A percentile compares a stretch with the other conserved stretches of the same genome.
phyloP scores from a whole-genome alignment of 139 green algal genomes.

The Chlamydomonas incerta region DNA sequence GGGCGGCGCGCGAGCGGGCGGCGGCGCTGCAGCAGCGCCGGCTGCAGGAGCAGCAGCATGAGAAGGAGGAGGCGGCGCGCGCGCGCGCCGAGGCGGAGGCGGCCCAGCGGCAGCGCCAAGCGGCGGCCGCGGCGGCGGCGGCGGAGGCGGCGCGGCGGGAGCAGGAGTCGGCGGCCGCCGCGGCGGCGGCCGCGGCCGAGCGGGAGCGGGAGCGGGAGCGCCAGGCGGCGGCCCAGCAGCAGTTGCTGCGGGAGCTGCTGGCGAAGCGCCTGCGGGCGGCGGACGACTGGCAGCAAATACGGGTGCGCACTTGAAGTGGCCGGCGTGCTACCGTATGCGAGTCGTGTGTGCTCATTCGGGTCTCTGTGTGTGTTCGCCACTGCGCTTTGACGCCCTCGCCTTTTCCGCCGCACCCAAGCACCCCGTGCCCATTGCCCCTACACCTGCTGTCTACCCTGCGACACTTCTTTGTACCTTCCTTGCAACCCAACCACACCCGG shows the following conservation, averaged over 20 bases:
- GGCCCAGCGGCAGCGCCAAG: not conserved
- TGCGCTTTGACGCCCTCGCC: no score
- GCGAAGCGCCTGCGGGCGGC: not conserved
- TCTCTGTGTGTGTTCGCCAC: not conserved
- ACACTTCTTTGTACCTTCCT: no score
- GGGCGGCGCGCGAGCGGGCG: not conserved
- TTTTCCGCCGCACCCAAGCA: no score
- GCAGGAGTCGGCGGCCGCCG: not conserved
- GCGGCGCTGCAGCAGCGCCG: no score
- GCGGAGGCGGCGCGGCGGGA: not conserved
- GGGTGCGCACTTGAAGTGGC: no score
- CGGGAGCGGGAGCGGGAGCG: not conserved
- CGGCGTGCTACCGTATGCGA: no score
- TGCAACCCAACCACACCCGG: no score
- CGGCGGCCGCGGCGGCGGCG: not conserved
- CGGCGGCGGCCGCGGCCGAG: not conserved
- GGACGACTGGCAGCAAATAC: constrained; percentile 18
- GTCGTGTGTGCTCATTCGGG: no score
- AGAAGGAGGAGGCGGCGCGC: not conserved
- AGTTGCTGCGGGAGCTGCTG: constrained; percentile 1
- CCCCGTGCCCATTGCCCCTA: no score
- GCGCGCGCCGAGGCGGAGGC: not conserved
- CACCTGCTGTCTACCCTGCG: no score
- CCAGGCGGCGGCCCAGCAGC: no score
- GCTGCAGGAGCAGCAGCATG: not conserved